Conservation (phyloP, 2,329 filamentous ascomycete genomes). For the Alternaria sp. region DNA sequence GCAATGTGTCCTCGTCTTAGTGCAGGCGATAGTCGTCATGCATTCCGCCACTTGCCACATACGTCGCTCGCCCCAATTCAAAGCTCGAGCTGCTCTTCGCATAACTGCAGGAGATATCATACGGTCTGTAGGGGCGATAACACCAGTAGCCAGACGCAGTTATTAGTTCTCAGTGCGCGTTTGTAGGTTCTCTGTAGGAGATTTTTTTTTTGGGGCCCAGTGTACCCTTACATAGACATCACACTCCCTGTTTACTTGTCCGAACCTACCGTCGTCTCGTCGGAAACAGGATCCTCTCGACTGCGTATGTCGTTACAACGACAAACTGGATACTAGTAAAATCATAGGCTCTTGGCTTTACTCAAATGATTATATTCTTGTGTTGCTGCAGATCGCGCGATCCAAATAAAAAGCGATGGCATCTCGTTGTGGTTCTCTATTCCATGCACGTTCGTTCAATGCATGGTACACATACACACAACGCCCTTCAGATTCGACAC, state of each 20-base stretch:
- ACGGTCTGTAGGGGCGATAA: not conserved
- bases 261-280: too few relatives aligned
- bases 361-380: not conserved
- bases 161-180: too few relatives aligned
- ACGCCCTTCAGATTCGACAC: not conserved
- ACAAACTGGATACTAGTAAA: not conserved
- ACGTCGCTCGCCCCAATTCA: not conserved
- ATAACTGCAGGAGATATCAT: not conserved
- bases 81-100: not conserved
- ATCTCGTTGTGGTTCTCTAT: not conserved
- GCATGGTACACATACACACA: not conserved
- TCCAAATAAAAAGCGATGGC: not conserved
- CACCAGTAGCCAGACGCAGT: not conserved
- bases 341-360: not conserved
- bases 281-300: not conserved
- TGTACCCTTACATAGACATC: too few relatives aligned
- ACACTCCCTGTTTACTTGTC: too few relatives aligned
- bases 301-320: not conserved
- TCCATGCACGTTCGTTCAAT: not conserved
- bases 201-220: too few relatives aligned
- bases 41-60: not conserved
- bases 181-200: too few relatives aligned
- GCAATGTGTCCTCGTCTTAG: not conserved
- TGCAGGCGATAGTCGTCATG: not conserved
- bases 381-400: not conserved